phyloP scores from a whole-genome alignment of 129 eudicot species.

The carrot (Daucus carota) region DH1_v3.0 NC_030388.2:32786501-32787000 shows the following conservation, averaged over 20 bases:
- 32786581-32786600: slow-evolving; percentile 58
- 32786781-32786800: too few relatives aligned
- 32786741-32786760: too few relatives aligned
- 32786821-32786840: background rate
- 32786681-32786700: background rate
- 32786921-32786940: background rate
- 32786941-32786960: background rate
- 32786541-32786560: slow-evolving; percentile 64
- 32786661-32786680: too few relatives aligned
- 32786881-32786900: too few relatives aligned
- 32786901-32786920: too few relatives aligned
- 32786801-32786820: background rate
- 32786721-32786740: background rate
- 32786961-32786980: background rate
- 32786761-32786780: too few relatives aligned
- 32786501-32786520: slow-evolving; percentile 37
- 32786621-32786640: background rate
- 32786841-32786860: background rate
- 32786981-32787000: background rate
- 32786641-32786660: too few relatives aligned
- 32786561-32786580: slow-evolving; percentile 71
- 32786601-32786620: slow-evolving; percentile 71
- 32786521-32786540: slow-evolving; percentile 35
- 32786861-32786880: too few relatives aligned
- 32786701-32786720: background rate